Base-by-base conservation (phyloP, 2,329 filamentous ascomycete genomes). In the Ilyonectria destructans region DNA sequence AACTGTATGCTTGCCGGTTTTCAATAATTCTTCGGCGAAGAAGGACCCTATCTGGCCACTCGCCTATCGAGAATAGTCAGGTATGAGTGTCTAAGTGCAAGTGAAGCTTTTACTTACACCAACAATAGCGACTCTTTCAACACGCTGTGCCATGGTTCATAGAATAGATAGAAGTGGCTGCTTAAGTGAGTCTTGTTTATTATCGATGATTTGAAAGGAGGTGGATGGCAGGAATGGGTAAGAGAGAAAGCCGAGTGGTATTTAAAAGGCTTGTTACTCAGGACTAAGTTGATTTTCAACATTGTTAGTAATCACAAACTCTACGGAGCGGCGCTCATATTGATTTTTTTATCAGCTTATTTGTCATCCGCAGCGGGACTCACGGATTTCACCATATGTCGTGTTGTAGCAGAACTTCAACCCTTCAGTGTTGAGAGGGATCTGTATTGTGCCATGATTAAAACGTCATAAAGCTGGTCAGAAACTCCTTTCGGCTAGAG, bases 1-100 rank as follows among this genome's bases (percentile, higher is more conserved):
- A 35, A 89, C 79, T 12, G 78, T 82, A 72, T 89, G 87, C 69
- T 82, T 86, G 46, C 85, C 85, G 1, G 81, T 82, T 15, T 82
- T 74, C 3, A 88, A 74, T 1, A 89, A 83, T 6, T 77, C 78
- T 6, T 77, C 69, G 2, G 80, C 72, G 23, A 87, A 77, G 62
- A 79, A 73, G 4, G 71, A 74, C 26, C 84, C 84, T 58, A 86
- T 71, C 9, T 74, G 78, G 43, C 85, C 85, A 43, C 79, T 79
- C n/a, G 82, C 84, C 84, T 87, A 13, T 10, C 19, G 35, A 40
- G 35, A 19, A 49, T n/a, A 8, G 35, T 40, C 17, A 40, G 4
- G 4, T 12, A 29, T 58, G 37, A 43, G 21, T 9, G 33, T 15
- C 37, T 9, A n/a, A 9, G 13, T 7, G 12, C 0, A 23, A 2